Evolutionary conservation across 441 rosid genomes (phyloP).

Genomic region (Croton setiger): DNA sequence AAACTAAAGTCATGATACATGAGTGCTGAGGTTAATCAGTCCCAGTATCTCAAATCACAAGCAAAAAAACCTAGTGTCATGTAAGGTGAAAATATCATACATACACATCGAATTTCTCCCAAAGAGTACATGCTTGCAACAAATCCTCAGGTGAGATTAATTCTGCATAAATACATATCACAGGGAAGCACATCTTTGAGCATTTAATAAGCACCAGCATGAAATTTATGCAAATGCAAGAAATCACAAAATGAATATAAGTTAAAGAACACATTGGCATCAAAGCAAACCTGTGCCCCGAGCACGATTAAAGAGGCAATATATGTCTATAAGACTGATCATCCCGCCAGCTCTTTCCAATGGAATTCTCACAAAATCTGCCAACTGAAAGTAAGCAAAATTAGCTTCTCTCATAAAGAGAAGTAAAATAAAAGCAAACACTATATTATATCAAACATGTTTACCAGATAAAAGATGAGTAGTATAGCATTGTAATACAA

Average conservation of each 20-base stretch:
- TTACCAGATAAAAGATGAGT: background rate
- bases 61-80: constrained; percentile 6
- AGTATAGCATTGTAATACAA: background rate
- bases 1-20: constrained; percentile 6
- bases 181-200: background rate
- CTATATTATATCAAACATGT: background rate
- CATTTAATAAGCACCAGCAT: background rate
- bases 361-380: constrained; percentile 88
- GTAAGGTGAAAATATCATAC: constrained; percentile 31
- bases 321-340: constrained; percentile 90
- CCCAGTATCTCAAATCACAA: constrained; percentile 2
- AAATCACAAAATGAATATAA: background rate
- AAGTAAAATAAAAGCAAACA: background rate
- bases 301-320: constrained; percentile 95
- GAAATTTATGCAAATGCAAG: background rate
- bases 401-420: constrained; percentile 6
- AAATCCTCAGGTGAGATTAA: constrained; percentile 94
- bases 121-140: constrained; percentile 85
- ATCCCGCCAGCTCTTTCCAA: constrained; percentile 89
- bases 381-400: constrained; percentile 53
- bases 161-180: constrained; percentile 35
- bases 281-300: constrained; percentile 80
- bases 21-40: background rate
- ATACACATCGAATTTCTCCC: constrained; percentile 97
- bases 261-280: background rate